These are phyloP conservation scores for Trypanosoma grayi DNA, from an alignment of 208 protist genomes.

Conservation along the genomic window DNA sequence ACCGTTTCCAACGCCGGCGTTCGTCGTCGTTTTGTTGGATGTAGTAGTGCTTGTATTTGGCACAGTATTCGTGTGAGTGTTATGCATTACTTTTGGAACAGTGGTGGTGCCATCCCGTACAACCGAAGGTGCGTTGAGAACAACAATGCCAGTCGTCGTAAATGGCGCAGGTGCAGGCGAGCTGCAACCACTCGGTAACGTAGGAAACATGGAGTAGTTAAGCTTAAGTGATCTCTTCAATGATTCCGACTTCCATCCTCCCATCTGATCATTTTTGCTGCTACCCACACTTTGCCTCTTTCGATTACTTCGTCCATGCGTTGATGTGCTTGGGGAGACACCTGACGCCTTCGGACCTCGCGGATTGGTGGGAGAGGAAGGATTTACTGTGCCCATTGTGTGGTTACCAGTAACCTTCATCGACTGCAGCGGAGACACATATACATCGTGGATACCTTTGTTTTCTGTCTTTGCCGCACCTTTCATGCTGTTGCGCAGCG, in stretches of 20 bases:
- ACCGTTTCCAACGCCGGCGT: not conserved
- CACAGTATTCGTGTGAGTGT: not conserved
- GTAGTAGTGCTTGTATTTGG: not conserved
- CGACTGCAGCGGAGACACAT: slow-evolving; percentile 1
- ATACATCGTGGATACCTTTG: slow-evolving; percentile 1
- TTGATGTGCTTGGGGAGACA: not conserved
- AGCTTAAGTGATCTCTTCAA: slow-evolving; percentile 16
- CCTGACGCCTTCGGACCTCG: not conserved
- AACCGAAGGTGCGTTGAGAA: slow-evolving; percentile 3
- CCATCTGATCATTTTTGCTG: not conserved
- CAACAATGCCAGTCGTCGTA: slow-evolving; percentile 1
- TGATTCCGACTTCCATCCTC: not conserved
- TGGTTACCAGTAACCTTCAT: slow-evolving; percentile 12
- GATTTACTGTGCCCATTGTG: not conserved
- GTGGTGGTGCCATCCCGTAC: slow-evolving; percentile 15
- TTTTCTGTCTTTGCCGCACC: not conserved
- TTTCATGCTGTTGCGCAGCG: slow-evolving; percentile 7
- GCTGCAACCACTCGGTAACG: slow-evolving; percentile 5
- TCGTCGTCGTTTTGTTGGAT: not conserved
- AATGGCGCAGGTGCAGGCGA: slow-evolving; percentile 2
- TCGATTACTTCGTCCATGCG: not conserved
- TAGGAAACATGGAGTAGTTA: slow-evolving; percentile 14
- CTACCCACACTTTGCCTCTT: not conserved
- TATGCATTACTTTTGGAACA: slow-evolving; percentile 2
- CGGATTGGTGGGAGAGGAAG: slow-evolving; percentile 3